phyloP scores from a whole-genome alignment of 495 filamentous ascomycete species.

The Parachaetomium inaequale region DNA sequence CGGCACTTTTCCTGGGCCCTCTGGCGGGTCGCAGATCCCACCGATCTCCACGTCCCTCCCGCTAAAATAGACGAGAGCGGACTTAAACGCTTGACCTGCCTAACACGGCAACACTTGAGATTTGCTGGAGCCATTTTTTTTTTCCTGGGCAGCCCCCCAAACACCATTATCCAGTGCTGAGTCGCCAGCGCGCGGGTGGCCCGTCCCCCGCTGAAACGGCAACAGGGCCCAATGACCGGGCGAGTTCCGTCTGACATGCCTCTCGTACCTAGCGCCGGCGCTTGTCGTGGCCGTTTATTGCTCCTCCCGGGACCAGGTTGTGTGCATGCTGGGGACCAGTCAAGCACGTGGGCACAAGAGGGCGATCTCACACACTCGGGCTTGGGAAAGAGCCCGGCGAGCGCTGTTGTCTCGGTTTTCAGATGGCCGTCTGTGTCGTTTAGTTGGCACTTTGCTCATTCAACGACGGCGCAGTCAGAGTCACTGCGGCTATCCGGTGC shows the following conservation, averaged over 20 bases:
- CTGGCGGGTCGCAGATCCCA: not conserved
- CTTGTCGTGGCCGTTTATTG: slow-evolving; percentile 11
- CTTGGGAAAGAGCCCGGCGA: no score
- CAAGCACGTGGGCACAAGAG: not conserved
- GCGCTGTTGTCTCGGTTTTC: no score
- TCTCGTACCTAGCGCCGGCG: slow-evolving; percentile 15
- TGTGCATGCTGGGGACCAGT: not conserved
- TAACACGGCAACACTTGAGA: slow-evolving; percentile 3
- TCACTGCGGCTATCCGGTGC: no score
- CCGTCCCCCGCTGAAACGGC: not conserved
- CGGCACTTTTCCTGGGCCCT: not conserved
- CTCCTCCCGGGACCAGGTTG: slow-evolving; percentile 6
- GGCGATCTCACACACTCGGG: no score
- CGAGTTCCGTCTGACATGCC: slow-evolving; percentile 8
- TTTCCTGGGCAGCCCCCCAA: not conserved
- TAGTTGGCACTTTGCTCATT: no score
- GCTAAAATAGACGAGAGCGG: not conserved
- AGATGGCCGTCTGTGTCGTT: no score
- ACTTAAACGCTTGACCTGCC: slow-evolving; percentile 1
- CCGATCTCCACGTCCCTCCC: not conserved
- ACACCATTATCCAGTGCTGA: slow-evolving; percentile 1
- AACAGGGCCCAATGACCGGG: slow-evolving; percentile 5
- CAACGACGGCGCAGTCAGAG: no score
- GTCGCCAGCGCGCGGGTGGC: not conserved
- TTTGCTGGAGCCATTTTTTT: not conserved